phyloP scores from a whole-genome alignment of 768 basidiomycete genomes.

The Psilocybe tampanensis region DNA sequence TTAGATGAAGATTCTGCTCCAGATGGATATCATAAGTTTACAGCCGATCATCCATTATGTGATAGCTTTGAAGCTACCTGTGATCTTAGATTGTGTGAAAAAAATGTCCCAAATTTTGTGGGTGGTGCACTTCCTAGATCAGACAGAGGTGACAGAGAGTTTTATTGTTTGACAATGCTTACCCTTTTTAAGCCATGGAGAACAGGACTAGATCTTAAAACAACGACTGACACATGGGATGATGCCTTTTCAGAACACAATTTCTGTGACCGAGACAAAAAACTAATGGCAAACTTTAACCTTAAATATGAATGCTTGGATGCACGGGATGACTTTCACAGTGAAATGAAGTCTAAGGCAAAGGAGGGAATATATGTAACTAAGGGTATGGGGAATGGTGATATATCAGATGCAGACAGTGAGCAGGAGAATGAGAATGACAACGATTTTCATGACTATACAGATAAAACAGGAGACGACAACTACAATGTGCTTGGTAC shows the following conservation, averaged over 20 bases:
- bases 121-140: slow-evolving; percentile 28
- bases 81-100: neutral
- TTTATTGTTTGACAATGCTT: slow-evolving; percentile 33
- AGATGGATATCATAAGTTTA: slow-evolving; percentile 10
- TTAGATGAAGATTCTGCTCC: neutral
- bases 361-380: neutral
- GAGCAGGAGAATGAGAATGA: neutral
- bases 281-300: slow-evolving; percentile 33
- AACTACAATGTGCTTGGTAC: neutral
- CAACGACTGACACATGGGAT: slow-evolving; percentile 22
- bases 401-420: neutral
- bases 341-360: slow-evolving; percentile 15
- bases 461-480: neutral
- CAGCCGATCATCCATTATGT: slow-evolving; percentile 22
- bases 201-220: slow-evolving; percentile 20
- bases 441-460: neutral
- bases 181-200: slow-evolving; percentile 32
- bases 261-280: slow-evolving; percentile 12
- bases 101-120: slow-evolving; percentile 28
- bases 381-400: neutral
- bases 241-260: slow-evolving; percentile 17
- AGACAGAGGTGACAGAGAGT: slow-evolving; percentile 32
- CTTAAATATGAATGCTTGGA: slow-evolving; percentile 37
- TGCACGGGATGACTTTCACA: slow-evolving; percentile 32
- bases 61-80: slow-evolving; percentile 22